phyloP scores from a whole-genome alignment of 257 asterid genomes.

The Solanum dulcamara region DNA sequence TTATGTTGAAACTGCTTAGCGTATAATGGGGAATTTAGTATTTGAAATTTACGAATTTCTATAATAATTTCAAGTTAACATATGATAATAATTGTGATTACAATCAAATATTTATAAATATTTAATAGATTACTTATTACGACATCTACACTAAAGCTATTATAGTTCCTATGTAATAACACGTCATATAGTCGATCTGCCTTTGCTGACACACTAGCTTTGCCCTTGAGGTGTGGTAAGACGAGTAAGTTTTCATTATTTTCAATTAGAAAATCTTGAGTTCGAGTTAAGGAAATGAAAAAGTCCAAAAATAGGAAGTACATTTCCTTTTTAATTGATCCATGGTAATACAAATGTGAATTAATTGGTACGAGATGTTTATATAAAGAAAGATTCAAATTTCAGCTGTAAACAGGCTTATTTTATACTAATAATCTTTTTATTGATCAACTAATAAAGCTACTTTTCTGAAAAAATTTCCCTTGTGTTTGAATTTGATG shows the following conservation, averaged over 20 bases:
- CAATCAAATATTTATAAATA: neutral
- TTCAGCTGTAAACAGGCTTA: neutral
- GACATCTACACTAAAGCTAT: neutral
- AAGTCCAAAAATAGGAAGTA: fast-evolving
- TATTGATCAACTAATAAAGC: neutral
- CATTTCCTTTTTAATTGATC: too few relatives aligned
- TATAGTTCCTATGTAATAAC: neutral
- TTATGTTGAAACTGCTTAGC: neutral
- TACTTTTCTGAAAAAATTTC: neutral
- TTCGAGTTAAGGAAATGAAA: neutral
- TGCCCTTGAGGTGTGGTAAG: neutral
- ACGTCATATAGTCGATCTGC: neutral
- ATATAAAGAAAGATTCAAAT: neutral
- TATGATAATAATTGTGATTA: neutral
- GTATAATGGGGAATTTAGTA: neutral
- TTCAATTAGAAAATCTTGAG: fast-evolving
- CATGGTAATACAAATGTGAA: neutral
- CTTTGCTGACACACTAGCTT: neutral
- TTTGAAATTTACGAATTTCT: neutral
- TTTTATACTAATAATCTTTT: neutral
- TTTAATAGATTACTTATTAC: neutral
- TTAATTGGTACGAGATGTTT: neutral
- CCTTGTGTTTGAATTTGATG: neutral
- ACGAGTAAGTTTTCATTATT: neutral
- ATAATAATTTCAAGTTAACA: neutral